phyloP scores from a whole-genome alignment of 805 yeast species.

The Lachancea nothofagi region DNA sequence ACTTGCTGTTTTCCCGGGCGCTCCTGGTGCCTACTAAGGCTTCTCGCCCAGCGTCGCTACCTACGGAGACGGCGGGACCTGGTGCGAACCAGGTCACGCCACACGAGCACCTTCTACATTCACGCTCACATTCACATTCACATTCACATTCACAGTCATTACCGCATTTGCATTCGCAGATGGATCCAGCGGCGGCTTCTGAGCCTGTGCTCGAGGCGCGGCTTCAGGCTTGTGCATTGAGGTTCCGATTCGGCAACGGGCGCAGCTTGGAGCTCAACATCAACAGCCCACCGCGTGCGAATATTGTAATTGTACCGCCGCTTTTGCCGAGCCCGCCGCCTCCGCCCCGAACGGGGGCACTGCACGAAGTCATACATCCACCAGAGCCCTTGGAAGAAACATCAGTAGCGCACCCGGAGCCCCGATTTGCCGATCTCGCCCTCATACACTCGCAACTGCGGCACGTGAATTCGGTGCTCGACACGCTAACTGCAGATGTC shows the following conservation, averaged over 20 bases:
- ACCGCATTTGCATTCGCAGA: neutral
- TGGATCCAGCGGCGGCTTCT: neutral
- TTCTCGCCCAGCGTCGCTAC: neutral
- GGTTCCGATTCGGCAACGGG: slow-evolving; percentile 10
- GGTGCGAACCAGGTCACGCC: too few species aligned
- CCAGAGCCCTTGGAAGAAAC: slow-evolving; percentile 2
- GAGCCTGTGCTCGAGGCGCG: slow-evolving; percentile 3
- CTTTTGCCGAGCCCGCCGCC: slow-evolving; percentile 2
- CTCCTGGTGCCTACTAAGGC: slow-evolving; percentile 1
- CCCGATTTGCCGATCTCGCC: slow-evolving; percentile 5
- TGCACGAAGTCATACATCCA: slow-evolving; percentile 5
- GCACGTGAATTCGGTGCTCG: slow-evolving; percentile 3
- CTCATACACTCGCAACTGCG: slow-evolving; percentile 6
- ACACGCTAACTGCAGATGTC: slow-evolving; percentile 2
- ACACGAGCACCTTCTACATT: too few species aligned
- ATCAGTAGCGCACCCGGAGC: slow-evolving; percentile 1
- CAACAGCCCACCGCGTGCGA: neutral
- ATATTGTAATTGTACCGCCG: neutral
- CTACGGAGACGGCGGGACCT: too few species aligned
- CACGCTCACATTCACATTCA: too few species aligned
- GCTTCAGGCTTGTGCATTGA: slow-evolving; percentile 4
- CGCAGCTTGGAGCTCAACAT: slow-evolving; percentile 7
- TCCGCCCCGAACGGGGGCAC: slow-evolving; percentile 7
- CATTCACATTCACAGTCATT: neutral
- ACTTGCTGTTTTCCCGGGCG: slow-evolving; percentile 10